Percentiles rank a stretch among this genome's conserved stretches.
These are phyloP conservation scores for Cucurbita pepo DNA, from an alignment of 306 rosid genomes.

Conservation along the genomic window DNA sequence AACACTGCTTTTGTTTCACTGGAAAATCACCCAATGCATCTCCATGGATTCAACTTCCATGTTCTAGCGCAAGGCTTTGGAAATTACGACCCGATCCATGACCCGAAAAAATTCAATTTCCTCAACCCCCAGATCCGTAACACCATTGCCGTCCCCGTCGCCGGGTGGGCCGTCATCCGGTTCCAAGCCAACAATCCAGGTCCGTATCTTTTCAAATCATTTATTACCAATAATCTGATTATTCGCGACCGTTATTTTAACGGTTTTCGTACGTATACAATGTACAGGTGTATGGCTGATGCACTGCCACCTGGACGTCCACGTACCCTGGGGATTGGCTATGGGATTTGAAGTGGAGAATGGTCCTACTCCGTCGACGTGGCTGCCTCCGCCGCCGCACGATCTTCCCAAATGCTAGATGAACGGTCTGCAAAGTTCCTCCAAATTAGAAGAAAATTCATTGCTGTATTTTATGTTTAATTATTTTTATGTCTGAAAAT, in stretches of 20 bases:
- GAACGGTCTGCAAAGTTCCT: background rate
- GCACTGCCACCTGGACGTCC: slow-evolving; percentile 55
- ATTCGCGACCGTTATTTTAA: too few relatives aligned
- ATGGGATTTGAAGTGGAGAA: slow-evolving; percentile 36
- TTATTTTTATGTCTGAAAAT: background rate
- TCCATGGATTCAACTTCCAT: slow-evolving; percentile 50
- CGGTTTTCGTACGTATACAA: too few relatives aligned
- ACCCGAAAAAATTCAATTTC: slow-evolving; percentile 24
- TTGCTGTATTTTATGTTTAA: background rate
- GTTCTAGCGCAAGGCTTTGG: slow-evolving; percentile 66
- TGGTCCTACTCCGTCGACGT: slow-evolving; percentile 13
- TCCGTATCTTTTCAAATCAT: background rate
- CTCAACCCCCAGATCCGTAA: slow-evolving; percentile 39
- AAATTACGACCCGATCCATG: slow-evolving; percentile 18
- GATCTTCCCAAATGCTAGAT: slow-evolving; percentile 45
- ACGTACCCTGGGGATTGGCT: slow-evolving; percentile 57
- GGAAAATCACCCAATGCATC: slow-evolving; percentile 47
- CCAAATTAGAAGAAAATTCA: background rate
- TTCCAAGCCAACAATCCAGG: slow-evolving; percentile 35
- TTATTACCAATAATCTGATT: too few relatives aligned
- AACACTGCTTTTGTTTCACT: slow-evolving; percentile 13
- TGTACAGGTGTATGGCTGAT: slow-evolving; percentile 40
- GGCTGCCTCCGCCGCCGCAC: slow-evolving; percentile 44
- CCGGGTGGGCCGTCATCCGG: slow-evolving; percentile 48
- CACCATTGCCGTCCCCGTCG: slow-evolving; percentile 43